Base-by-base conservation (phyloP, 1,284 basidiomycete species). In the Bondarzewia mesenterica region DNA sequence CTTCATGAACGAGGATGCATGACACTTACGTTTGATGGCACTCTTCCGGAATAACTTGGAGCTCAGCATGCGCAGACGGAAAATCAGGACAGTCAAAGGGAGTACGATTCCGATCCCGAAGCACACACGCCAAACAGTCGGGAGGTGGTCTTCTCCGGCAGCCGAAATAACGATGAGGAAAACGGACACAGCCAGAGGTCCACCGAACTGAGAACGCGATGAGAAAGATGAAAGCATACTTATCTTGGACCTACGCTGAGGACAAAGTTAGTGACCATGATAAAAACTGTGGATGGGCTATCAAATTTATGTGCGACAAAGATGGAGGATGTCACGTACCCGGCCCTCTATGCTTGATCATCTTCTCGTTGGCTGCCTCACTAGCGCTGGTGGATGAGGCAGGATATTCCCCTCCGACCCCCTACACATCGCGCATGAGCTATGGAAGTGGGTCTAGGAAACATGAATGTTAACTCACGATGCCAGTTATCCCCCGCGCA, bases 331-430 rank as follows among this genome's bases (percentile, higher is more conserved):
- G 42, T 18, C 23, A 43, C 57, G 12, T 49, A 79, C 79, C 67
- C 58, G 84, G 82, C 0, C 85, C 85, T 16, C 87, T 75, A 44
- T 73, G 65, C 54, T 75, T 71, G 29, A 75, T 52, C 63, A 77
- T 78, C 52, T 75, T 77, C 64, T 89, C 85, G 57, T 89, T 89
- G 8, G 84, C 82, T 27, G 84, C 78, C 60, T 89, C 85, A 38
- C 74, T 78, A 1, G 83, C 83, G 26, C 72, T 74, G 0, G 82
- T 79, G 2, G 77, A 80, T 10, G 80, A 83, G 2, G 83, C 82
- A 0, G 86, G 85, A 61, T 89, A 90, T 67, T 89, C 85, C 12
- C 86, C 85, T 21, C 85, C 84, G 5, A 83, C 83, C 50, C 84
- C 81, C 77, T 81, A 35, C 35, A 44, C 29, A 38, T 44, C n/a